A percentile compares a stretch with the other conserved stretches of the same genome.
phyloP scores from a whole-genome alignment of 1,284 basidiomycete genomes.

The Ceratobasidium sp. region DNA sequence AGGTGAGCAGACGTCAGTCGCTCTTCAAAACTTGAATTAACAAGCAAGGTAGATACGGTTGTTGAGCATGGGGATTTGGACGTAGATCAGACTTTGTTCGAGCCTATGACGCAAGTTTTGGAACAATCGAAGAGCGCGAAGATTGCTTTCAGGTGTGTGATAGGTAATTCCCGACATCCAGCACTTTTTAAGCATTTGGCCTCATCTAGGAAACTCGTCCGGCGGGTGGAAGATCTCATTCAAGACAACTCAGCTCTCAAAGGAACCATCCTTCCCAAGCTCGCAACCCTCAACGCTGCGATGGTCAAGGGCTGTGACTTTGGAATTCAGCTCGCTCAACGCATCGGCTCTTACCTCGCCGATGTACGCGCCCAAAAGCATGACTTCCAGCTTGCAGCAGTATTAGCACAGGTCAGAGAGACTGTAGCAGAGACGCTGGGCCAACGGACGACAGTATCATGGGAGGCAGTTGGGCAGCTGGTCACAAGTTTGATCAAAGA shows the following conservation, averaged over 20 bases:
- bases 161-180: background rate
- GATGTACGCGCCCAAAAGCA: conserved; percentile 80
- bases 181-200: conserved; percentile 38
- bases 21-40: conserved; percentile 41
- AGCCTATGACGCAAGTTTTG: conserved; percentile 81
- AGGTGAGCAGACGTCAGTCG: conserved; percentile 59
- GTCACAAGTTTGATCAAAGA: conserved; percentile 77
- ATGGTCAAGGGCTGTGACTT: conserved; percentile 88
- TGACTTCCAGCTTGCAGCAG: conserved; percentile 76
- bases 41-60: conserved; percentile 66
- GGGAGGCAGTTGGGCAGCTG: conserved; percentile 79
- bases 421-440: conserved; percentile 76
- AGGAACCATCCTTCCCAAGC: conserved; percentile 72
- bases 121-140: conserved; percentile 86
- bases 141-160: conserved; percentile 75
- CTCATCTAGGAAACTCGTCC: conserved; percentile 78
- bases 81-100: conserved; percentile 77
- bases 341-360: conserved; percentile 80
- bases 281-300: conserved; percentile 75
- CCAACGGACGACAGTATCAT: conserved; percentile 71
- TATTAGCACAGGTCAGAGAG: conserved; percentile 78
- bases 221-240: conserved; percentile 82
- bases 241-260: conserved; percentile 77
- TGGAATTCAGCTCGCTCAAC: conserved; percentile 88
- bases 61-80: conserved; percentile 78